These are phyloP conservation scores for Xylaria sp. DNA, from an alignment of 2,329 filamentous ascomycete genomes.

Conservation along the genomic window DNA sequence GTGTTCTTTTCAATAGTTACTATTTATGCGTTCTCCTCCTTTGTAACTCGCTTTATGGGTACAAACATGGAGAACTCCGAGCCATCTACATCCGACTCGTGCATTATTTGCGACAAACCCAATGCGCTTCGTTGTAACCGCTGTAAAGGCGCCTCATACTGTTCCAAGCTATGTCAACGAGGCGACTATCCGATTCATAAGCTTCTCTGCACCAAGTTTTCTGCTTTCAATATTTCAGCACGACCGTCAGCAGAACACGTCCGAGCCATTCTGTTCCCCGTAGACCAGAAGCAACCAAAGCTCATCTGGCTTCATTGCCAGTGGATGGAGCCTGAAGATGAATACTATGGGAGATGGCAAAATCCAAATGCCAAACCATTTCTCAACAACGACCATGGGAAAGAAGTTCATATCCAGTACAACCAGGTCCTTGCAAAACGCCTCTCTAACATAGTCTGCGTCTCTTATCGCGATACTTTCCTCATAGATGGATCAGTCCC, in stretches of 20 bases:
- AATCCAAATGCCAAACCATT: not conserved
- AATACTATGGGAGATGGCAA: not conserved
- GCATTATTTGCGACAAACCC: slow-evolving; percentile 30
- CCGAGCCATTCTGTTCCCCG: slow-evolving; percentile 29
- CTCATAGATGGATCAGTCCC: slow-evolving; percentile 17
- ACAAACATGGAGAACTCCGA: slow-evolving; percentile 4
- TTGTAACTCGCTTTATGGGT: not conserved
- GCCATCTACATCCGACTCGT: not conserved
- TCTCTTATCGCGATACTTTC: slow-evolving; percentile 16
- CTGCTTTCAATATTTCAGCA: not conserved
- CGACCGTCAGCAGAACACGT: slow-evolving; percentile 15
- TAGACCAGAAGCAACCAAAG: slow-evolving; percentile 9
- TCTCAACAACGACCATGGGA: not conserved
- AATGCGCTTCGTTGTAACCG: slow-evolving; percentile 14
- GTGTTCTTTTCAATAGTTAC: not conserved
- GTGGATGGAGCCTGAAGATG: slow-evolving; percentile 9
- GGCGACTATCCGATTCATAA: slow-evolving; percentile 26
- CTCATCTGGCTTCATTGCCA: slow-evolving; percentile 33
- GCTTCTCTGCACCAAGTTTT: slow-evolving; percentile 23
- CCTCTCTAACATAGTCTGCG: slow-evolving; percentile 7
- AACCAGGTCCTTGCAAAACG: slow-evolving; percentile 6
- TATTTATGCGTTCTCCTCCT: not conserved
- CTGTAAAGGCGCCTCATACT: slow-evolving; percentile 28
- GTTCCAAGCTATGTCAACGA: slow-evolving; percentile 23
- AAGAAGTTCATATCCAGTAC: not conserved